A percentile compares a stretch with the other conserved stretches of the same genome.
These are phyloP conservation scores for Pistacia atlantica DNA, from an alignment of 345 rosid genomes.

Conservation along the genomic window DNA sequence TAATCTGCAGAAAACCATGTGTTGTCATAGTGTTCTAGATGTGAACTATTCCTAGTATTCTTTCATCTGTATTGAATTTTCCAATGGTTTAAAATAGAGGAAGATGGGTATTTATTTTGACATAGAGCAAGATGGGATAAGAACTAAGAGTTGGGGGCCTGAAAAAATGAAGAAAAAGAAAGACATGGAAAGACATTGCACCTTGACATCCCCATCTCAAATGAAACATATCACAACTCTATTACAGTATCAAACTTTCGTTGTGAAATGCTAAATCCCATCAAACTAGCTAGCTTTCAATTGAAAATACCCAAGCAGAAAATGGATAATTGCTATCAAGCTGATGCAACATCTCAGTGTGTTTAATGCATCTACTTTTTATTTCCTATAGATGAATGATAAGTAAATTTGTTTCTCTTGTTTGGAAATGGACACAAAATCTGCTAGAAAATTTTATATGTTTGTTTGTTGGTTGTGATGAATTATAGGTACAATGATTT, in stretches of 20 bases:
- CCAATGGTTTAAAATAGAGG: neutral
- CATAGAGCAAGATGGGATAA: neutral
- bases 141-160: neutral
- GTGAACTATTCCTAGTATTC: neutral
- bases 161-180: neutral
- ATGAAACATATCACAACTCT: slow-evolving; percentile 19
- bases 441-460: neutral
- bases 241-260: neutral
- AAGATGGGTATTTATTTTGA: neutral
- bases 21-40: neutral
- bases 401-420: slow-evolving; percentile 17
- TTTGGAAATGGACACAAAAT: slow-evolving; percentile 10
- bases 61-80: neutral
- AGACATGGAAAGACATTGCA: slow-evolving; percentile 11
- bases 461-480: neutral
- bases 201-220: slow-evolving; percentile 3
- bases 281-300: slow-evolving; percentile 8
- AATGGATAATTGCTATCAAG: neutral
- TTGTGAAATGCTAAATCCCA: slow-evolving; percentile 16
- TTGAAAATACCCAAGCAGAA: slow-evolving; percentile 1
- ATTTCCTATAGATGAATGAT: neutral
- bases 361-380: neutral
- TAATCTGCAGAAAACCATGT: neutral
- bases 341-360: slow-evolving; percentile 14
- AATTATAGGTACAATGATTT: neutral